Conservation (phyloP, 306 rosid species). For the Fragaria ananassa region DNA sequence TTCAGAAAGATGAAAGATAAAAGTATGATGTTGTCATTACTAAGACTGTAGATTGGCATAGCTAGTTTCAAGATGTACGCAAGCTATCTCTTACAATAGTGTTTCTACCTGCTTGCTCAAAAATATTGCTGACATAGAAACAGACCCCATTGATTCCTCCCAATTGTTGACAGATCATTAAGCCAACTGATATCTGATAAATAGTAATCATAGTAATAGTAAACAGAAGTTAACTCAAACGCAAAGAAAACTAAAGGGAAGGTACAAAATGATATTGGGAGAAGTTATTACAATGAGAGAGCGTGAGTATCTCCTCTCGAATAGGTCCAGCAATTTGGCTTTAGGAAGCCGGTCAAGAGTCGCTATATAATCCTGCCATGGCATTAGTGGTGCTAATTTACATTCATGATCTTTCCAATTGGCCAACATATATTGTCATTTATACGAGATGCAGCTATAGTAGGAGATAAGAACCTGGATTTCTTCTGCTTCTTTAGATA, state of each 20-base stretch:
- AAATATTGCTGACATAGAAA: conserved; percentile 72
- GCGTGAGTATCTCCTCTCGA: conserved; percentile 68
- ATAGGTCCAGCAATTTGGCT: conserved; percentile 69
- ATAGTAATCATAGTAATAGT: neutral
- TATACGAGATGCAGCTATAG: neutral
- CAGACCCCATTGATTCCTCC: conserved; percentile 88
- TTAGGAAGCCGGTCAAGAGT: conserved; percentile 68
- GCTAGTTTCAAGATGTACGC: neutral
- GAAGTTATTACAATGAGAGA: conserved; percentile 56
- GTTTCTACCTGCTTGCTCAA: conserved; percentile 67
- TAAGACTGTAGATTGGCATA: neutral
- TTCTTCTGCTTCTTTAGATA: conserved; percentile 69
- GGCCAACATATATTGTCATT: neutral
- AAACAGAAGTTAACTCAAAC: conserved; percentile 1
- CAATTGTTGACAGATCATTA: conserved; percentile 85
- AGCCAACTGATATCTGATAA: conserved; percentile 76
- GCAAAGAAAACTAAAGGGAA: neutral
- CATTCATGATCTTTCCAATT: conserved; percentile 4
- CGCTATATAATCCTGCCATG: conserved; percentile 67
- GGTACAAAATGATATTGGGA: neutral
- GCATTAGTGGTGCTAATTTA: conserved; percentile 14
- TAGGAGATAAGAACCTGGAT: conserved; percentile 60
- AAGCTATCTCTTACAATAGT: neutral
- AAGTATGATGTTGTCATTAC: neutral
- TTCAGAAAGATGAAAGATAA: neutral